These are phyloP conservation scores for Lachancea quebecensis DNA, from an alignment of 805 yeast species.

Conservation along the genomic window DNA sequence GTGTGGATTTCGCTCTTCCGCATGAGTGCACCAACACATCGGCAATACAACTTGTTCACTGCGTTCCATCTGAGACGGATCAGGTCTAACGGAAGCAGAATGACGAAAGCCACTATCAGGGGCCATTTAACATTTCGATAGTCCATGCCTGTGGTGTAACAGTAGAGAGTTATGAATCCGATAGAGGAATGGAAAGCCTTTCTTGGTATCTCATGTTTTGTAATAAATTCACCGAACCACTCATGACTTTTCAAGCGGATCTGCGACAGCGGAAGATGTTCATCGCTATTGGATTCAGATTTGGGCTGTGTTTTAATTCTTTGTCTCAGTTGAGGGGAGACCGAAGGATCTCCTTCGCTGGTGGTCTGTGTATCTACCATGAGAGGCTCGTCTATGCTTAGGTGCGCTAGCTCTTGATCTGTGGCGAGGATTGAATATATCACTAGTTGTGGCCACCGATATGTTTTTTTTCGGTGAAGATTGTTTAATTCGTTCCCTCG, in stretches of 20 bases:
- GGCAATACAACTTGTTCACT: slow-evolving; percentile 64
- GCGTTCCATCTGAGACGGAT: slow-evolving; percentile 53
- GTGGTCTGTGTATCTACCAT: background rate
- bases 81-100: slow-evolving; percentile 57
- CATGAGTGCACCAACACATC: slow-evolving; percentile 71
- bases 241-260: slow-evolving; percentile 36
- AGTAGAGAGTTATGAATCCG: slow-evolving; percentile 70
- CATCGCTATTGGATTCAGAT: slow-evolving; percentile 14
- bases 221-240: slow-evolving; percentile 46
- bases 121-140: slow-evolving; percentile 54
- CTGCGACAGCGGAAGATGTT: slow-evolving; percentile 28
- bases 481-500: too few relatives aligned
- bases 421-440: background rate
- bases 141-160: slow-evolving; percentile 58
- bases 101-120: slow-evolving; percentile 46
- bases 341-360: background rate
- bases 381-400: background rate
- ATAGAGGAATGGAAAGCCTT: slow-evolving; percentile 84
- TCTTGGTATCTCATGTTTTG: slow-evolving; percentile 84
- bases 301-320: background rate
- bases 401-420: too few relatives aligned
- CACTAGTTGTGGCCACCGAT: background rate
- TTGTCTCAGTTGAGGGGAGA: background rate
- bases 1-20: slow-evolving; percentile 69
- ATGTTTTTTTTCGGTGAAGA: background rate